A percentile compares a stretch with the other conserved stretches of the same genome.
phyloP scores from a whole-genome alignment of 106 monocot species.

The Dactylorhiza incarnata region DNA sequence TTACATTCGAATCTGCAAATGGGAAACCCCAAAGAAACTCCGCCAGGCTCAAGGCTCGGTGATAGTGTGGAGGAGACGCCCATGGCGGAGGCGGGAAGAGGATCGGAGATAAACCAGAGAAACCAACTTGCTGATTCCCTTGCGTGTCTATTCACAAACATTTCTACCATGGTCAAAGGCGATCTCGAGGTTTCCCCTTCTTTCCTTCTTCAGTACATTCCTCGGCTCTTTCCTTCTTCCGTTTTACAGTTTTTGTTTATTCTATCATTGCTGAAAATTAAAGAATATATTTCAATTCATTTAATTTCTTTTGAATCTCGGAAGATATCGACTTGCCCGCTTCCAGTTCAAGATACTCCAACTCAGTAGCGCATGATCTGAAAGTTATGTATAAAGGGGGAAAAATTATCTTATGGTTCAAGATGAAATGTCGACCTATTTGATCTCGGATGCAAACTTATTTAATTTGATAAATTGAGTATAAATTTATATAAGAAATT shows the following conservation, averaged over 20 bases:
- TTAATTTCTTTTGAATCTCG: neutral
- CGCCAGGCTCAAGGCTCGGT: neutral
- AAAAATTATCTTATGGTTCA: neutral
- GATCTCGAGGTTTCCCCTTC: conserved; percentile 48
- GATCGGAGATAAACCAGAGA: conserved; percentile 21
- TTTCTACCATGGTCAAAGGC: conserved; percentile 57
- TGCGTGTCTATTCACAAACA: conserved; percentile 41
- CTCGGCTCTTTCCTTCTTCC: neutral
- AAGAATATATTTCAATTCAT: neutral
- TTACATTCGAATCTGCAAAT: too few species aligned
- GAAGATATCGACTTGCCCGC: too few species aligned
- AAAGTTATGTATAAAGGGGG: neutral
- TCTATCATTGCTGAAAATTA: neutral
- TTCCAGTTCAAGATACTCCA: neutral
- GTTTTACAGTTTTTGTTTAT: neutral
- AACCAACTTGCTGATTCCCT: conserved; percentile 49
- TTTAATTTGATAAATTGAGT: neutral
- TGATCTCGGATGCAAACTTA: neutral
- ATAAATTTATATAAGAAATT: neutral
- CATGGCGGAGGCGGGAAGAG: conserved; percentile 22
- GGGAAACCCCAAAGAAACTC: too few species aligned
- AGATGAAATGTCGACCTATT: neutral
- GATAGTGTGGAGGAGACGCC: neutral
- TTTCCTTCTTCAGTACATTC: neutral
- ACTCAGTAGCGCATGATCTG: neutral